These are phyloP conservation scores for Fusarium sp. DNA, from an alignment of 2,329 filamentous ascomycete species.

Conservation along the genomic window DNA sequence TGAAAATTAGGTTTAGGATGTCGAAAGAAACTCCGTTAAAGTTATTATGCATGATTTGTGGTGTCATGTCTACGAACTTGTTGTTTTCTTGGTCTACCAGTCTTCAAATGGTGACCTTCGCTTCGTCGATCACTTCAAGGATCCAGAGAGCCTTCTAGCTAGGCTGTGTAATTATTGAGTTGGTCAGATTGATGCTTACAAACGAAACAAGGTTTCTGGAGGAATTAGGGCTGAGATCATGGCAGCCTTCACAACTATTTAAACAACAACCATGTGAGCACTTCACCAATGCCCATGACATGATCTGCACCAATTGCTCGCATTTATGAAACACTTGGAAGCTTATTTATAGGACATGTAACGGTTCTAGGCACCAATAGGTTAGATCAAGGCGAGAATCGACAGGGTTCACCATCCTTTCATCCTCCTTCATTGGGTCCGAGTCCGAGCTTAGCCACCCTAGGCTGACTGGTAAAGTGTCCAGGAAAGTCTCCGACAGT, in stretches of 20 bases:
- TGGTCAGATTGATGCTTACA: neutral
- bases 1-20: no score
- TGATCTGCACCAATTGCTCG: neutral
- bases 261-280: neutral
- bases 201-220: neutral
- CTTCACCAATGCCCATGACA: neutral
- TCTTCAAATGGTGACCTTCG: no score
- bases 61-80: no score
- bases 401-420: neutral
- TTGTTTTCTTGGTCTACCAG: no score
- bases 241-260: neutral
- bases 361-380: neutral
- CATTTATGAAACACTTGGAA: neutral
- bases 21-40: no score
- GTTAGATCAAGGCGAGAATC: neutral
- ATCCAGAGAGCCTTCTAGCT: no score
- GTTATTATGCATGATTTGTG: no score
- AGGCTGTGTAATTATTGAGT: no score
- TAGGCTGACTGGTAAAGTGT: neutral
- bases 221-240: neutral
- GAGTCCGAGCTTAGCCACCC: neutral
- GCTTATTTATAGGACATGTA: conserved; percentile 1
- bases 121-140: no score
- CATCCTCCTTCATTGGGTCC: neutral
- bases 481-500: neutral